Percentiles rank a stretch among this genome's conserved stretches.
phyloP scores from a whole-genome alignment of 495 filamentous ascomycete genomes.

The Chaetomidium leptoderma region DNA sequence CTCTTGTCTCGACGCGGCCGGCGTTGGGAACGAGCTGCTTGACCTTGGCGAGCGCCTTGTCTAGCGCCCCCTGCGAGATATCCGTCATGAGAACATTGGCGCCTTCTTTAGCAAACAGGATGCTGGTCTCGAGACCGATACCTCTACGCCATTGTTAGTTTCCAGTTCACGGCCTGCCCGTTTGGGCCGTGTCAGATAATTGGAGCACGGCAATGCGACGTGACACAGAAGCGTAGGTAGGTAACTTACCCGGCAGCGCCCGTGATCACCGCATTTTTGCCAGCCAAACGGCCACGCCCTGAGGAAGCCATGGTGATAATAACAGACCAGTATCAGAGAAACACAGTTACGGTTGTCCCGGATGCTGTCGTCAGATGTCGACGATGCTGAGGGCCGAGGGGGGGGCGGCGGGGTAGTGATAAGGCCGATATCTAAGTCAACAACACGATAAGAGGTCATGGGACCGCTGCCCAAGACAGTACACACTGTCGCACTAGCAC shows the following conservation, averaged over 20 bases:
- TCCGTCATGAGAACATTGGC: conserved; percentile 82
- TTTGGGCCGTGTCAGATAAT: background rate
- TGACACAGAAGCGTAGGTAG: background rate
- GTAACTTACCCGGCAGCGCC: conserved; percentile 79
- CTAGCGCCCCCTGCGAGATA: conserved; percentile 68
- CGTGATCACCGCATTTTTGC: conserved; percentile 93
- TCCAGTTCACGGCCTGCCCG: background rate
- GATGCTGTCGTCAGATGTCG: conserved; percentile 1
- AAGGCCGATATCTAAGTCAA: background rate
- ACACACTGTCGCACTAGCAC: background rate
- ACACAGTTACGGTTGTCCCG: background rate
- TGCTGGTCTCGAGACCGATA: conserved; percentile 90
- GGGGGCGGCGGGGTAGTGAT: conserved; percentile 9
- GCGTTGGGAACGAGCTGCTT: conserved; percentile 63
- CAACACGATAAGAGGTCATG: conserved; percentile 9
- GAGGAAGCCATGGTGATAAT: conserved; percentile 12
- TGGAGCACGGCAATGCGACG: background rate
- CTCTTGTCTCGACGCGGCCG: conserved; percentile 54
- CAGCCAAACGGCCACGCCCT: conserved; percentile 61
- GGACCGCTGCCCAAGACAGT: background rate
- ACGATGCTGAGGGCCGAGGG: conserved; percentile 4
- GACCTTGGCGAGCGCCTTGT: conserved; percentile 53
- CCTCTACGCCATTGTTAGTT: conserved; percentile 53
- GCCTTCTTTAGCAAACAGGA: conserved; percentile 88
- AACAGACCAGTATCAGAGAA: background rate